phyloP scores from a whole-genome alignment of 2,329 filamentous ascomycete species.

The Aspergillus unguis region DNA sequence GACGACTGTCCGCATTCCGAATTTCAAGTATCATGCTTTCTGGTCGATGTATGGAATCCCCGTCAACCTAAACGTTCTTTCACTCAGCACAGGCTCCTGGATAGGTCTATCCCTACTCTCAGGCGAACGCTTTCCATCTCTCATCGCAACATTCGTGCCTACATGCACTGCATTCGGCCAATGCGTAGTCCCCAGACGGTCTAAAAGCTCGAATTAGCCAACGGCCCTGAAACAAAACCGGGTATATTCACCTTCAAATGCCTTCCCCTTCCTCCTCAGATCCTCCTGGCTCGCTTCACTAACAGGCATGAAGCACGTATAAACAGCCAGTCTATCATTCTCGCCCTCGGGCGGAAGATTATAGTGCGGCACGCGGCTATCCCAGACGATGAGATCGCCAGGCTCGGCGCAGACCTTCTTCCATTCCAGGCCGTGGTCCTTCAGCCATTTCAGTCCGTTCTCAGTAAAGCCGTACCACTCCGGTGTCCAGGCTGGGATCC shows the following conservation, averaged over 20 bases:
- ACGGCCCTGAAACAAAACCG: neutral
- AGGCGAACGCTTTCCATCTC: constrained; percentile 21
- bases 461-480: constrained; percentile 33
- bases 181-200: constrained; percentile 41
- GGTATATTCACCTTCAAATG: constrained; percentile 31
- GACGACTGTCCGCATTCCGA: too few relatives aligned
- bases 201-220: neutral
- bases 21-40: neutral
- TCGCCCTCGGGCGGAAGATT: constrained; percentile 35
- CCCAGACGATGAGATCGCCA: constrained; percentile 46
- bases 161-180: constrained; percentile 31
- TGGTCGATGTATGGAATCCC: constrained; percentile 44
- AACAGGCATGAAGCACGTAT: constrained; percentile 44
- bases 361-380: constrained; percentile 39
- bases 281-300: constrained; percentile 41
- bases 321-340: constrained; percentile 34
- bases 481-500: constrained; percentile 24
- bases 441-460: constrained; percentile 34
- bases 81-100: constrained; percentile 40
- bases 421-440: constrained; percentile 27
- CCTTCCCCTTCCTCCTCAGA: constrained; percentile 41
- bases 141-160: constrained; percentile 20
- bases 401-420: constrained; percentile 43
- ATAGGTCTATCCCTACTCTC: constrained; percentile 38
- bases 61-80: constrained; percentile 46